These are phyloP conservation scores for Penicillium sp. DNA, from an alignment of 2,329 filamentous ascomycete species.

Conservation along the genomic window DNA sequence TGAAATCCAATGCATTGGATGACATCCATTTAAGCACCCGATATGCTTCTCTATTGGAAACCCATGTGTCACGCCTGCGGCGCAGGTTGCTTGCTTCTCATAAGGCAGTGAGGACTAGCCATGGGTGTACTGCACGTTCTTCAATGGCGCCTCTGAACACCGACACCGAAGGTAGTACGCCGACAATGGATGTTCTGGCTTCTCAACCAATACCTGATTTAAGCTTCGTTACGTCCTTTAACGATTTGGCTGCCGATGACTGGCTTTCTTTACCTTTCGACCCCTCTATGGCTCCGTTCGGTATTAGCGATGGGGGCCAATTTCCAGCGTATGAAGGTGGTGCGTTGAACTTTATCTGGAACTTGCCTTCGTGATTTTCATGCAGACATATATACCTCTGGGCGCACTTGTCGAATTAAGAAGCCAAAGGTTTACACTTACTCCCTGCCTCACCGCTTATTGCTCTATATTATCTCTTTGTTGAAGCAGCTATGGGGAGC, in stretches of 20 bases:
- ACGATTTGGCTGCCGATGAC: slow-evolving; percentile 42
- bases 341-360: slow-evolving; percentile 50
- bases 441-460: not conserved
- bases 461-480: not conserved
- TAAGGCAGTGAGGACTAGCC: slow-evolving; percentile 33
- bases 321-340: slow-evolving; percentile 47
- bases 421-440: not conserved
- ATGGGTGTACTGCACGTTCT: slow-evolving; percentile 31
- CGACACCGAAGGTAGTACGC: slow-evolving; percentile 29
- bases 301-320: slow-evolving; percentile 42
- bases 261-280: slow-evolving; percentile 51
- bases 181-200: slow-evolving; percentile 25
- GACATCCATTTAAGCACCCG: slow-evolving; percentile 59
- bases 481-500: not conserved
- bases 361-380: slow-evolving; percentile 39
- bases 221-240: slow-evolving; percentile 35
- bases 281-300: slow-evolving; percentile 51
- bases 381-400: not conserved
- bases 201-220: slow-evolving; percentile 35
- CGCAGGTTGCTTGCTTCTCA: slow-evolving; percentile 44
- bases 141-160: slow-evolving; percentile 38
- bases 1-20: slow-evolving; percentile 55
- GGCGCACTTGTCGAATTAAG: not conserved
- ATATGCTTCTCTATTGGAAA: slow-evolving; percentile 56
- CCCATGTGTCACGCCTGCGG: slow-evolving; percentile 49